Evolutionary conservation across 2,329 filamentous ascomycete genomes (phyloP).

Genomic region (Aspergillus pseudonomiae): DNA sequence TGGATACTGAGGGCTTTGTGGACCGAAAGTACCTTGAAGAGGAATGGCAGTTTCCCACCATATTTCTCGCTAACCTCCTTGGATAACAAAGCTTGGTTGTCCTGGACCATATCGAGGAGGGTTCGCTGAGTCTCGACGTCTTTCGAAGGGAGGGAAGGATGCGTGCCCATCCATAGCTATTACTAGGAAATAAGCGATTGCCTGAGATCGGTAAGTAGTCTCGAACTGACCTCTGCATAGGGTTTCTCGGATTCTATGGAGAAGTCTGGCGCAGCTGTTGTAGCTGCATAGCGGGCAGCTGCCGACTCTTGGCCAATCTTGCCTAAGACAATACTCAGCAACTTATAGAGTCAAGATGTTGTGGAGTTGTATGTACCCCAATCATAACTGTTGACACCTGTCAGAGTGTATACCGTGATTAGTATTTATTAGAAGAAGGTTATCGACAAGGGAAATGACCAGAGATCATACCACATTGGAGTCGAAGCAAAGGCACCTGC

Average conservation of each 20-base stretch:
- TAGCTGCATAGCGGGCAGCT: conserved; percentile 85
- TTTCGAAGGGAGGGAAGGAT: conserved; percentile 92
- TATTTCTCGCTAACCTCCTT: conserved; percentile 73
- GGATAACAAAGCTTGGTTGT: conserved; percentile 83
- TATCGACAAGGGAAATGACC: neutral
- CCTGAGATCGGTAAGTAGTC: neutral
- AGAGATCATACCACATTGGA: conserved; percentile 60
- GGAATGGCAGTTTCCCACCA: conserved; percentile 82
- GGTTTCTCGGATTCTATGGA: conserved; percentile 82
- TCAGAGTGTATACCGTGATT: neutral
- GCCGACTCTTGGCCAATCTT: conserved; percentile 87
- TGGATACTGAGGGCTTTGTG: conserved; percentile 96
- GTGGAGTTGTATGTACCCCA: conserved; percentile 67
- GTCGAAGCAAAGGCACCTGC: conserved; percentile 80
- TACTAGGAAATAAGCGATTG: neutral
- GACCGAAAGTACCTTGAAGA: conserved; percentile 97
- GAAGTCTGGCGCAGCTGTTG: conserved; percentile 75
- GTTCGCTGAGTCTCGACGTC: conserved; percentile 82
- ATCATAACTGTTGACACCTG: conserved; percentile 96
- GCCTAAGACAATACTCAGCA: conserved; percentile 53
- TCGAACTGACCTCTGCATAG: conserved; percentile 75
- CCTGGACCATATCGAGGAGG: conserved; percentile 82
- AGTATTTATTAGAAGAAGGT: neutral
- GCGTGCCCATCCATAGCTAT: conserved; percentile 98
- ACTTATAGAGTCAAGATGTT: neutral